phyloP scores from a whole-genome alignment of 257 asterid species.

The Avicennia marina region DNA sequence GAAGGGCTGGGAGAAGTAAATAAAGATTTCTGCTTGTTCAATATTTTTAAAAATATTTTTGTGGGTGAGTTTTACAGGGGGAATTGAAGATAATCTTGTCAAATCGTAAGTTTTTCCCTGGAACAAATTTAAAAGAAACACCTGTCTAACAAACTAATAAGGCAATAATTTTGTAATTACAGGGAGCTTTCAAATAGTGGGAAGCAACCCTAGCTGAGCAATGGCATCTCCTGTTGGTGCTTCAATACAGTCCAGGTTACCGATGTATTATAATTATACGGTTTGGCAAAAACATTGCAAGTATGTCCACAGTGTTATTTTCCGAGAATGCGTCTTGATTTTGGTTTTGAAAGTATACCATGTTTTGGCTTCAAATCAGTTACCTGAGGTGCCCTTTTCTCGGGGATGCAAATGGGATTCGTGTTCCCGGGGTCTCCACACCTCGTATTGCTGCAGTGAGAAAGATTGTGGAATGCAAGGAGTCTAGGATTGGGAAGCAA shows the following conservation, averaged over 20 bases:
- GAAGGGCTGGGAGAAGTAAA: too few species aligned
- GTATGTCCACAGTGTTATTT: neutral
- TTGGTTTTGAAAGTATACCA: conserved; percentile 4
- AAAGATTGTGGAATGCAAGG: conserved; percentile 73
- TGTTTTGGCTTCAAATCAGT: conserved; percentile 24
- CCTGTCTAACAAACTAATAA: neutral
- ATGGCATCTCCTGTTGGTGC: conserved; percentile 43
- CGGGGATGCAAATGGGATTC: conserved; percentile 46
- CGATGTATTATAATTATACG: neutral
- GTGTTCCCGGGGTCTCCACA: conserved; percentile 26
- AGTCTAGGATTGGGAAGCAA: conserved; percentile 96
- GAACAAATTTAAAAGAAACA: neutral
- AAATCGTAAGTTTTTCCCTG: neutral
- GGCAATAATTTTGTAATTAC: neutral
- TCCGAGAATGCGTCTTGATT: neutral
- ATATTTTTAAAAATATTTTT: neutral
- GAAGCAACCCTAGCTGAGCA: conserved; percentile 23
- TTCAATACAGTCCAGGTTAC: conserved; percentile 44
- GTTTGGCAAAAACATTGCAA: too few species aligned
- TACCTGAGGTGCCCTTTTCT: conserved; percentile 47
- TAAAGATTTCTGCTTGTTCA: too few species aligned
- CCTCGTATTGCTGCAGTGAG: conserved; percentile 35
- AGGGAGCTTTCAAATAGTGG: conserved; percentile 22
- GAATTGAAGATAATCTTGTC: conserved; percentile 5
- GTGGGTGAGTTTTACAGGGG: neutral